A percentile compares a stretch with the other conserved stretches of the same genome.
These are phyloP conservation scores for Neurospora sp. DNA, from an alignment of 495 filamentous ascomycete genomes.

Conservation along the genomic window DNA sequence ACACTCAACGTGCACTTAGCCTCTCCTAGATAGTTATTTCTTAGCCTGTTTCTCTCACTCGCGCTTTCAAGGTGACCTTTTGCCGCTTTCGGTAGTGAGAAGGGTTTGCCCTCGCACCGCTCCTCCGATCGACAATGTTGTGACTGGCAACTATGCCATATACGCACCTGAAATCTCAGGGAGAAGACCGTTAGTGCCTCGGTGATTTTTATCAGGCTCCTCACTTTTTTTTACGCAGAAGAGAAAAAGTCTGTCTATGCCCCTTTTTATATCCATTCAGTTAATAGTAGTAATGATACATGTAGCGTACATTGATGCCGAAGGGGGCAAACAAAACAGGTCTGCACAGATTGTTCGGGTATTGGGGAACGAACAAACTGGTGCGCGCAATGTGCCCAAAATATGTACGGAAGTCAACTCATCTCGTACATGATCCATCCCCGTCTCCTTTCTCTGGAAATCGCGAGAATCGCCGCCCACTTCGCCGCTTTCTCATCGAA, in stretches of 20 bases:
- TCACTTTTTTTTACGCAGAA: not conserved
- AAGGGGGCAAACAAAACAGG: not conserved
- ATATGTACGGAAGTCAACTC: not conserved
- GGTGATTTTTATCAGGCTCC: too few relatives aligned
- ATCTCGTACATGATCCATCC: not conserved
- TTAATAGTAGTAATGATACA: conserved; percentile 5
- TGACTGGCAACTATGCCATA: too few relatives aligned
- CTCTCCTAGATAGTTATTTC: conserved; percentile 1
- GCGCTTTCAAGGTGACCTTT: not conserved
- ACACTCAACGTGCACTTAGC: not conserved
- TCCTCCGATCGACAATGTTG: too few relatives aligned
- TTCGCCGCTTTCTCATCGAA: not conserved
- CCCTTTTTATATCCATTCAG: not conserved
- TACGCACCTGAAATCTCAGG: too few relatives aligned
- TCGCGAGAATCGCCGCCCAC: not conserved
- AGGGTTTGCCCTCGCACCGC: not conserved
- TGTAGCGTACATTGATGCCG: conserved; percentile 3
- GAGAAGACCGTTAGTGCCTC: too few relatives aligned
- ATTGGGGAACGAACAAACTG: not conserved
- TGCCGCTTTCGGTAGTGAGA: not conserved
- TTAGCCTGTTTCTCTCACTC: not conserved
- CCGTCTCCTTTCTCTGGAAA: not conserved
- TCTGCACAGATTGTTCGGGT: not conserved
- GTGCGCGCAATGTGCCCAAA: not conserved
- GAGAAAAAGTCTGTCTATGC: not conserved